Conservation (phyloP, 2,329 filamentous ascomycete genomes). For the Emergomyces pasteurianus region DNA sequence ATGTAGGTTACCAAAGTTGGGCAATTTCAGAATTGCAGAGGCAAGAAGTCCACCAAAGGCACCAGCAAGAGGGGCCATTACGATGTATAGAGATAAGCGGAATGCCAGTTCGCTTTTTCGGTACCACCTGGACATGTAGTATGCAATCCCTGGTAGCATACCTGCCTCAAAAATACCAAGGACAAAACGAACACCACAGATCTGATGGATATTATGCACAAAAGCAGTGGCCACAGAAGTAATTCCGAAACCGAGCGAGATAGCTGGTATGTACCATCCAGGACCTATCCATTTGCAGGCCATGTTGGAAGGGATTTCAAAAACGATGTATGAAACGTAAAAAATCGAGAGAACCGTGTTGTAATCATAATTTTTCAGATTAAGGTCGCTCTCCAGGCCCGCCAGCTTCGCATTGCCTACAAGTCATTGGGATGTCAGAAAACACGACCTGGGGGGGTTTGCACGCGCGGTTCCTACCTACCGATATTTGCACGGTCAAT, state of each 20-base stretch:
- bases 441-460: not conserved
- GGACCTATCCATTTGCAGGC: slow-evolving; percentile 60
- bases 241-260: slow-evolving; percentile 51
- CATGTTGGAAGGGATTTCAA: slow-evolving; percentile 58
- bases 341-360: slow-evolving; percentile 57
- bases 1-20: slow-evolving; percentile 5
- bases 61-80: slow-evolving; percentile 58
- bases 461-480: slow-evolving; percentile 37
- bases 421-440: not conserved
- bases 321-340: slow-evolving; percentile 62
- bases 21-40: slow-evolving; percentile 21
- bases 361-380: slow-evolving; percentile 52
- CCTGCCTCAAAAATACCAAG: slow-evolving; percentile 61
- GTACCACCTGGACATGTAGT: slow-evolving; percentile 63
- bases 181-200: slow-evolving; percentile 53
- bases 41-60: slow-evolving; percentile 59
- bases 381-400: slow-evolving; percentile 51
- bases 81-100: slow-evolving; percentile 55
- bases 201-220: slow-evolving; percentile 41
- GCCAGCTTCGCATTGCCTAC: slow-evolving; percentile 57
- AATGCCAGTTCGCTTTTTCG: slow-evolving; percentile 56
- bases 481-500: slow-evolving; percentile 65
- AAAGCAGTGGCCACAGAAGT: slow-evolving; percentile 55
- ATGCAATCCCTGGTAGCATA: slow-evolving; percentile 62
- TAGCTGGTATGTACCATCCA: slow-evolving; percentile 56